A percentile compares a stretch with the other conserved stretches of the same genome.
phyloP scores from a whole-genome alignment of 805 yeast genomes.

The Saccharomycopsis oosterbeekiorum region DNA sequence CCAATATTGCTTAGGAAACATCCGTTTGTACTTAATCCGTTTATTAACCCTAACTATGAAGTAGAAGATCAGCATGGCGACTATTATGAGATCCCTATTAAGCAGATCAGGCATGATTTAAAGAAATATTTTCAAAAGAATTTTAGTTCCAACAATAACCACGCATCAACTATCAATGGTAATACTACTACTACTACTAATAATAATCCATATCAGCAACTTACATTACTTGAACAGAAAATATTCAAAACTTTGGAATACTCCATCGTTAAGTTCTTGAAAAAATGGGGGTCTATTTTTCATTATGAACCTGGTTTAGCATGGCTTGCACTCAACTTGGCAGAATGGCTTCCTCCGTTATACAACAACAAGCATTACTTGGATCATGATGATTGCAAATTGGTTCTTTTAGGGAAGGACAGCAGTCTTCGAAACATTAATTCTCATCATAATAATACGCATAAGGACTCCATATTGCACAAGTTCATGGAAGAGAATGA shows the following conservation, averaged over 20 bases:
- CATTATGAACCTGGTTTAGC: constrained; percentile 75
- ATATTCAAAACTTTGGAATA: constrained; percentile 47
- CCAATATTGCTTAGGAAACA: constrained; percentile 72
- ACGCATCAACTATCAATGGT: constrained; percentile 9
- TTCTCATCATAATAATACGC: neutral
- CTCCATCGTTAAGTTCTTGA: constrained; percentile 53
- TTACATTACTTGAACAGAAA: constrained; percentile 35
- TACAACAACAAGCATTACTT: constrained; percentile 31
- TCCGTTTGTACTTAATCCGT: constrained; percentile 76
- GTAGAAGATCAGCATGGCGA: constrained; percentile 17
- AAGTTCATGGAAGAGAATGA: neutral
- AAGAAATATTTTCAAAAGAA: constrained; percentile 46
- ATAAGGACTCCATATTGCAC: constrained; percentile 4
- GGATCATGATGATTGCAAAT: constrained; percentile 24
- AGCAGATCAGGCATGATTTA: constrained; percentile 45
- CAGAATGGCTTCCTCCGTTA: constrained; percentile 77
- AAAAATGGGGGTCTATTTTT: constrained; percentile 70
- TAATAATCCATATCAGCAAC: constrained; percentile 14
- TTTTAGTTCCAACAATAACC: constrained; percentile 10
- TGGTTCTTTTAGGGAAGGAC: constrained; percentile 49
- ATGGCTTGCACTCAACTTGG: constrained; percentile 81
- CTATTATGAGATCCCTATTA: constrained; percentile 8
- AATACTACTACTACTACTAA: neutral
- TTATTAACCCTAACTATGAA: constrained; percentile 45
- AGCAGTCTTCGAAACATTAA: neutral